Base-by-base conservation (phyloP, 1,139 yeast species). In the Hyphopichia khmerensis region DNA sequence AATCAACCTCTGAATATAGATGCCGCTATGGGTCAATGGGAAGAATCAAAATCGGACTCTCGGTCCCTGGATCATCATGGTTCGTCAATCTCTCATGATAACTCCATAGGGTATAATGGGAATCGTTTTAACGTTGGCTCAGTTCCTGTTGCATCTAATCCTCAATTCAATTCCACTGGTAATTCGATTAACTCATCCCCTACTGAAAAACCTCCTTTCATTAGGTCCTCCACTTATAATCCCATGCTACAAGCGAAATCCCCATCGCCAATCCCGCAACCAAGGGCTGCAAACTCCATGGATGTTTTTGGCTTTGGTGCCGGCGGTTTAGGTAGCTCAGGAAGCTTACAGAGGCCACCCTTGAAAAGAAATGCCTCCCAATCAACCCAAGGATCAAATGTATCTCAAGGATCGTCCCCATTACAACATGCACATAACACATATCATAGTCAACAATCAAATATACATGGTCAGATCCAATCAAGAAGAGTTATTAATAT, bases 281-380 rank as follows among this genome's bases (percentile, higher is more conserved):
- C 49, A 9, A 50, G 48, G 31, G 37, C 49, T 2, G 40, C 43
- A 17, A 49, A 48, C 32, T 48, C 55, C 8, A 15, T 45, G 19
- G 50, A 51, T 27, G 41, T 48, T 16, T 48, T 50, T 33, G 39
- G 40, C 23, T 9, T 37, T 8, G 7, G 36, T 18, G 35, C 41
- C 36, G 32, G 41, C 36, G 32, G 41, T 38, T 17, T 41, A 13
- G 49, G 41, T 10, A 41, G 35, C 13, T 19, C 36, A 2, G 32
- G 34, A 3, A 26, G 33, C 9, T 36, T 40, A 7, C 41, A 40
- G 19, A 35, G 74, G 18, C 75, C 75, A 1, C 46, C 55, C 13
- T 48, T 71, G 30, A 51, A 56, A 18, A 48, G 75, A 37, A 64
- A 66, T 36, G 52, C 63, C 1, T 70, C 77, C 0, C 73, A 66